phyloP scores from a whole-genome alignment of 2,329 filamentous ascomycete genomes.

The Rhynchosporium graminicola region DNA sequence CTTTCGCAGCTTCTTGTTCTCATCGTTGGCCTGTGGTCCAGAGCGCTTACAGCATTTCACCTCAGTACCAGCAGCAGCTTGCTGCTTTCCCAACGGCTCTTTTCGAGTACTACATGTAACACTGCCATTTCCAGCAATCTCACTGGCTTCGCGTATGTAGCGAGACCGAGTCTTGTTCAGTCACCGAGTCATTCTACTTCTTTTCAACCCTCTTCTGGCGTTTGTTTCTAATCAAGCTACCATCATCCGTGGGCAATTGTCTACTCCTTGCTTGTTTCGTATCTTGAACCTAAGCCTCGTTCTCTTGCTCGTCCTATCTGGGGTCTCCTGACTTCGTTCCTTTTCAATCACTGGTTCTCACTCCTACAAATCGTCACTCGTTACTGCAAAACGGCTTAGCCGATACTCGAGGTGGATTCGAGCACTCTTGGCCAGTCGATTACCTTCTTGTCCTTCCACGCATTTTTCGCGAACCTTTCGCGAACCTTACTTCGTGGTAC shows the following conservation, averaged over 20 bases:
- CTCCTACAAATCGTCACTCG: constrained; percentile 4
- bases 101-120: constrained; percentile 6
- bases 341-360: constrained; percentile 9
- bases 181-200: constrained; percentile 16
- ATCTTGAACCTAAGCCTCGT: constrained; percentile 26
- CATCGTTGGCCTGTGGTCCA: background rate
- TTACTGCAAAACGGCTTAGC: constrained; percentile 14
- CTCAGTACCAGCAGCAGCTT: constrained; percentile 9
- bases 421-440: constrained; percentile 29
- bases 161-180: constrained; percentile 21
- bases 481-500: background rate
- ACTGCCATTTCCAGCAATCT: constrained; percentile 14
- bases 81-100: constrained; percentile 12
- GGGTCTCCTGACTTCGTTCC: constrained; percentile 19
- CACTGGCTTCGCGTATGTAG: constrained; percentile 17
- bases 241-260: constrained; percentile 1
- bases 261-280: constrained; percentile 31
- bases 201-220: constrained; percentile 19
- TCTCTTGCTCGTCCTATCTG: constrained; percentile 34
- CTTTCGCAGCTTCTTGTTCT: constrained; percentile 7
- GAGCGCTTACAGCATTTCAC: background rate
- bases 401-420: constrained; percentile 17
- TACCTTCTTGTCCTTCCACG: constrained; percentile 16
- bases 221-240: constrained; percentile 3
- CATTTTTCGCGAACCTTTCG: constrained; percentile 6